phyloP scores from a whole-genome alignment of 805 yeast species.

The Candida corydali region DNA sequence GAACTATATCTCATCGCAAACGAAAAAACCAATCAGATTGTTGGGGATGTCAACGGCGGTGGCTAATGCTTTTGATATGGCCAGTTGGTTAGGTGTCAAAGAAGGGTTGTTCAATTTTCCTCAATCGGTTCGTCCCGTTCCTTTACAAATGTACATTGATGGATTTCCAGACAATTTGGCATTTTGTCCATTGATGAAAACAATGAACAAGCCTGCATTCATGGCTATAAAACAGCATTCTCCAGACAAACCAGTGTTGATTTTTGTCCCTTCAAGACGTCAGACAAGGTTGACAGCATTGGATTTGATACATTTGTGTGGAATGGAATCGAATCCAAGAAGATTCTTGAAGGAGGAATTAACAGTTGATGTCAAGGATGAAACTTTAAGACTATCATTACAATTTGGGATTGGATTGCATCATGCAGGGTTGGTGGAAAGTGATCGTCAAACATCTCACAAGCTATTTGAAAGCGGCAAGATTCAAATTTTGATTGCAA shows the following conservation, averaged over 20 bases:
- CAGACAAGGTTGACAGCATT: conserved; percentile 79
- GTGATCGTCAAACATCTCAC: conserved; percentile 68
- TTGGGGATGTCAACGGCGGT: conserved; percentile 85
- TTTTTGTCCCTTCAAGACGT: conserved; percentile 81
- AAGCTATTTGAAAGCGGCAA: conserved; percentile 65
- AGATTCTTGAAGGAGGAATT: conserved; percentile 53
- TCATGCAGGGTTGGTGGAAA: conserved; percentile 77
- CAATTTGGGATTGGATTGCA: conserved; percentile 81
- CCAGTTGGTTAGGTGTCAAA: conserved; percentile 74
- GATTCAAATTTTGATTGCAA: conserved; percentile 70
- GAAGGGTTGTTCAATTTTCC: conserved; percentile 79
- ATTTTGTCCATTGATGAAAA: conserved; percentile 81
- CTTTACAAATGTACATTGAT: conserved; percentile 81
- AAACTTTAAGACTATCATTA: conserved; percentile 66
- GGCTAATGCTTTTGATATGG: conserved; percentile 81
- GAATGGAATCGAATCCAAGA: conserved; percentile 72
- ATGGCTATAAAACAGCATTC: conserved; percentile 91
- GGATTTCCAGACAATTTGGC: conserved; percentile 81
- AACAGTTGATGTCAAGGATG: conserved; percentile 66
- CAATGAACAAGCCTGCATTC: conserved; percentile 86
- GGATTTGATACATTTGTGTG: conserved; percentile 74
- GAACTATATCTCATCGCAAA: conserved; percentile 64
- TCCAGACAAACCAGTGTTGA: conserved; percentile 75
- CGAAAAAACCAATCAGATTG: conserved; percentile 57
- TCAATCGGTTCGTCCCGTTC: conserved; percentile 79